Conservation (phyloP, 2,329 filamentous ascomycete genomes). For the Phialophora expanda region DNA sequence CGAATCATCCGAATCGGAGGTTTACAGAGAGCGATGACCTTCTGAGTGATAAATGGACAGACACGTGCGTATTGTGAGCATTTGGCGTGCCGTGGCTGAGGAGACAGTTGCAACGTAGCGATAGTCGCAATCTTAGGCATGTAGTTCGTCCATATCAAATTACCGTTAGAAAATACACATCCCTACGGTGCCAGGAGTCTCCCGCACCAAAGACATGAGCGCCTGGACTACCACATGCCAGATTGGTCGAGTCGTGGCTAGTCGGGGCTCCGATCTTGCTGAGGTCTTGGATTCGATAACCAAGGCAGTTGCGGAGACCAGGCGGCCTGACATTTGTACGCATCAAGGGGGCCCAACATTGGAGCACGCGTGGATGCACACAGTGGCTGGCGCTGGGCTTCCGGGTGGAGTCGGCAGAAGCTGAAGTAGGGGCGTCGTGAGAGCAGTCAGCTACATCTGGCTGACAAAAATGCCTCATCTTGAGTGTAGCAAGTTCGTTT, state of each 20-base stretch:
- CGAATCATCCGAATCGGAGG: slow-evolving; percentile 13
- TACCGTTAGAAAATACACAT: background rate
- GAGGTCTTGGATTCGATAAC: too few species aligned
- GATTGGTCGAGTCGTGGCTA: background rate
- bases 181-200: background rate
- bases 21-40: slow-evolving; percentile 7
- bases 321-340: background rate
- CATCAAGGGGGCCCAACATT: background rate
- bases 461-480: background rate
- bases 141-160: background rate
- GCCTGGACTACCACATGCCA: background rate
- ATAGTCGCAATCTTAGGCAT: background rate
- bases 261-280: too few species aligned
- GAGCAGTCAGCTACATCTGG: background rate
- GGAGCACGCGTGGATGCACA: background rate
- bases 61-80: background rate
- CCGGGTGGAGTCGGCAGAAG: background rate
- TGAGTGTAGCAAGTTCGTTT: too few species aligned
- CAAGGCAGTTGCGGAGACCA: background rate
- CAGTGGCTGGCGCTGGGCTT: background rate
- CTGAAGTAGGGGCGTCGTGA: background rate
- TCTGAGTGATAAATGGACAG: too few species aligned
- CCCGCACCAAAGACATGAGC: background rate
- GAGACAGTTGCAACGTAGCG: background rate
- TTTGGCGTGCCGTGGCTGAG: background rate